These are phyloP conservation scores for Diaporthe vaccinii DNA, from an alignment of 2,329 filamentous ascomycete genomes.

Conservation along the genomic window DNA sequence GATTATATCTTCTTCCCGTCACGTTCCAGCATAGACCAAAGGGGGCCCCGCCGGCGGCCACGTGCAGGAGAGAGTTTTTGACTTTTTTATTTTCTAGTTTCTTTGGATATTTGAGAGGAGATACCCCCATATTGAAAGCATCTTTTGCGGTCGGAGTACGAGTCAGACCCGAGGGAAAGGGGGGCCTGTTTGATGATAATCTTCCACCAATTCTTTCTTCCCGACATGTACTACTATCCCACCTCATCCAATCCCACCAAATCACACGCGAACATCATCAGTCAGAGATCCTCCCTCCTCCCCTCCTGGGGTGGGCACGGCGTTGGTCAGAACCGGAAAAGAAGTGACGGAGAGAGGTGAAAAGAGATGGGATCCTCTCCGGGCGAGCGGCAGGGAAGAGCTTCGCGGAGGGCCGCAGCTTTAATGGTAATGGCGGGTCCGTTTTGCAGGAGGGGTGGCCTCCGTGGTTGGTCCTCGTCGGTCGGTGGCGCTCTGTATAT, in stretches of 20 bases:
- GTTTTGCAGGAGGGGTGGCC: neutral
- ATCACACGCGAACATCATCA: slow-evolving; percentile 24
- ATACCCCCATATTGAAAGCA: slow-evolving; percentile 39
- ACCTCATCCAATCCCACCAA: slow-evolving; percentile 4
- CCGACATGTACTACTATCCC: slow-evolving; percentile 27
- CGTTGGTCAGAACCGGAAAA: slow-evolving; percentile 25
- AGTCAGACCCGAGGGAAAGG: slow-evolving; percentile 21
- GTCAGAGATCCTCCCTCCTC: neutral
- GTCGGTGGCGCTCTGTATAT: slow-evolving; percentile 13
- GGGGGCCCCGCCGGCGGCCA: slow-evolving; percentile 28
- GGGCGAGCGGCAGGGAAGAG: neutral
- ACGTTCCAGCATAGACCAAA: slow-evolving; percentile 19
- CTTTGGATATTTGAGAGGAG: slow-evolving; percentile 37
- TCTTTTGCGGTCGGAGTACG: slow-evolving; percentile 37
- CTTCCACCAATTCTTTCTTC: slow-evolving; percentile 1
- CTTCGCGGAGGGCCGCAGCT: slow-evolving; percentile 15
- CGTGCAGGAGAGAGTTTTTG: slow-evolving; percentile 8
- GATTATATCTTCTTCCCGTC: neutral
- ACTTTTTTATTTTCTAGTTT: neutral
- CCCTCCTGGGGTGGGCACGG: slow-evolving; percentile 4
- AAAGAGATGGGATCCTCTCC: neutral
- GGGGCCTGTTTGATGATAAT: slow-evolving; percentile 26
- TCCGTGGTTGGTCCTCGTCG: slow-evolving; percentile 6
- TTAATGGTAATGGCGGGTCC: slow-evolving; percentile 31
- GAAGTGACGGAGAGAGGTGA: neutral